Conservation (phyloP, 805 yeast species). For the Candida xyloterini region DNA sequence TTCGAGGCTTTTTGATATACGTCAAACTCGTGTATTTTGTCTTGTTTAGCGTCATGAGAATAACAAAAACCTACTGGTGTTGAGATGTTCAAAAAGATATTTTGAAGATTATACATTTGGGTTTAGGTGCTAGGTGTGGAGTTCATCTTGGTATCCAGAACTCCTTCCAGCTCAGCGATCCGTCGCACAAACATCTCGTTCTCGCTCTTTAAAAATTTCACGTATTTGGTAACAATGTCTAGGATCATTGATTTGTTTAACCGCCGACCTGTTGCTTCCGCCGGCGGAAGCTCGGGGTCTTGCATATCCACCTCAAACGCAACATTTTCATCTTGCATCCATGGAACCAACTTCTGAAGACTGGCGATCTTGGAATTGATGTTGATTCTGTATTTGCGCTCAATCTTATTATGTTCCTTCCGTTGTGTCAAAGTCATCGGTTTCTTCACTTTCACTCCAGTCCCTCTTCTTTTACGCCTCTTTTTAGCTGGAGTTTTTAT, state of each 20-base stretch:
- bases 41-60: constrained; percentile 5
- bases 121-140: no score
- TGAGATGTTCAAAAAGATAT: neutral
- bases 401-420: constrained; percentile 71
- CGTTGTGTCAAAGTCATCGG: constrained; percentile 44
- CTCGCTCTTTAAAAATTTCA: constrained; percentile 49
- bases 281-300: constrained; percentile 10
- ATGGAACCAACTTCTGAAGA: constrained; percentile 63
- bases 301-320: constrained; percentile 54
- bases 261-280: constrained; percentile 32
- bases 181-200: constrained; percentile 33
- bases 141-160: neutral
- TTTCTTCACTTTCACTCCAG: constrained; percentile 20
- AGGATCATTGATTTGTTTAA: constrained; percentile 65
- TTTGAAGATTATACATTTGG: no score
- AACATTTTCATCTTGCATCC: constrained; percentile 60
- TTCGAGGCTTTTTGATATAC: constrained; percentile 14
- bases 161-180: constrained; percentile 13
- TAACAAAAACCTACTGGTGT: constrained; percentile 3
- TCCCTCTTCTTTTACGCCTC: constrained; percentile 9
- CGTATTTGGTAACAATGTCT: constrained; percentile 65
- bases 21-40: constrained; percentile 11
- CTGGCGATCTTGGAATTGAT: constrained; percentile 71
- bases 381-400: constrained; percentile 66
- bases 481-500: constrained; percentile 1